These are phyloP conservation scores for Echium plantagineum DNA, from an alignment of 257 asterid species.

Conservation along the genomic window DNA sequence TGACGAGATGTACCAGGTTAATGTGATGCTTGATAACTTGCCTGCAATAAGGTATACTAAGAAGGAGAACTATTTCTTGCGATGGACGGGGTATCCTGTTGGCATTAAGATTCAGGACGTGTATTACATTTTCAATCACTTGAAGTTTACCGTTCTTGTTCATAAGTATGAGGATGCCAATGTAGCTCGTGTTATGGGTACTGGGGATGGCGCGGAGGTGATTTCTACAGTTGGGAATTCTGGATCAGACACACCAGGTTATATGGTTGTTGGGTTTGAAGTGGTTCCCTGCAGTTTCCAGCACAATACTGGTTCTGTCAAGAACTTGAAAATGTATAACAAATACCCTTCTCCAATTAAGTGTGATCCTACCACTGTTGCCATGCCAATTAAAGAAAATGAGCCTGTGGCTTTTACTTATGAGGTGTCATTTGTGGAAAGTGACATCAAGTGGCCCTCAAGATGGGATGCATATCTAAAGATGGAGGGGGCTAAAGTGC, in stretches of 20 bases:
- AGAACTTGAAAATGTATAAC: constrained; percentile 44
- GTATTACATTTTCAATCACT: constrained; percentile 64
- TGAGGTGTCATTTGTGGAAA: constrained; percentile 64
- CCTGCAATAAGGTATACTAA: constrained; percentile 74
- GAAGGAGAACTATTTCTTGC: constrained; percentile 50
- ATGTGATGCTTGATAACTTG: constrained; percentile 67
- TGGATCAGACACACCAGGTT: constrained; percentile 60
- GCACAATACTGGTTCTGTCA: constrained; percentile 41
- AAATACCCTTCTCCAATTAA: constrained; percentile 47
- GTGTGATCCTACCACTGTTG: constrained; percentile 61
- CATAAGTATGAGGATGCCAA: constrained; percentile 63
- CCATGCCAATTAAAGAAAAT: constrained; percentile 59
- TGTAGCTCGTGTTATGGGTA: constrained; percentile 77
- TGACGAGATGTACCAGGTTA: constrained; percentile 83
- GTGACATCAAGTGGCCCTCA: constrained; percentile 89
- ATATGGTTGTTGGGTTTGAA: constrained; percentile 88
- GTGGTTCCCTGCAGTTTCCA: constrained; percentile 73
- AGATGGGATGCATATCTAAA: constrained; percentile 91
- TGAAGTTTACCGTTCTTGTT: constrained; percentile 65
- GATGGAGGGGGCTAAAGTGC: constrained; percentile 93
- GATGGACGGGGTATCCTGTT: constrained; percentile 82
- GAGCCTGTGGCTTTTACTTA: constrained; percentile 62
- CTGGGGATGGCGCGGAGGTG: constrained; percentile 75
- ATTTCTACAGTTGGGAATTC: constrained; percentile 42
- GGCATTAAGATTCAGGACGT: constrained; percentile 58